A percentile compares a stretch with the other conserved stretches of the same genome.
These are phyloP conservation scores for Vaccinium darrowii DNA, from an alignment of 148 eudicot species.

Conservation along the genomic window DNA sequence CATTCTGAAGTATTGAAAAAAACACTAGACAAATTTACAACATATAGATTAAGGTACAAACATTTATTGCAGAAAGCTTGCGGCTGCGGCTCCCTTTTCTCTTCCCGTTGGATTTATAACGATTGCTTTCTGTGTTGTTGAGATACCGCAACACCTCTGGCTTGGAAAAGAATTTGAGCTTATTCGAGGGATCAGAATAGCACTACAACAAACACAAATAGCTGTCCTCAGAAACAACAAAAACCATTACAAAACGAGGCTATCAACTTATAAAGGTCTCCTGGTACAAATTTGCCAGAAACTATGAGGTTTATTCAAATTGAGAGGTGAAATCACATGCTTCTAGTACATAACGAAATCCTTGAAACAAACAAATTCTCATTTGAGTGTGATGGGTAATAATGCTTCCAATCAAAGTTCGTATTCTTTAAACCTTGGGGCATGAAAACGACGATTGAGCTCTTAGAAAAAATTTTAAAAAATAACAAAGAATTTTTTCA, in stretches of 20 bases:
- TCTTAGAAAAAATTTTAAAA: background rate
- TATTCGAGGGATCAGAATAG: constrained; percentile 33
- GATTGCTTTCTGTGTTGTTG: constrained; percentile 1
- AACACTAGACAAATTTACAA: background rate
- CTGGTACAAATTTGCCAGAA: background rate
- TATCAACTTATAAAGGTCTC: background rate
- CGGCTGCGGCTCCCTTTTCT: constrained; percentile 9
- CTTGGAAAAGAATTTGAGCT: constrained; percentile 39
- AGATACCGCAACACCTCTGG: constrained; percentile 48
- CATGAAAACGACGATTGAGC: background rate
- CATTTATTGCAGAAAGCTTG: constrained; percentile 15
- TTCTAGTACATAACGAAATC: constrained; percentile 5
- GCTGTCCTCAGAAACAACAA: background rate
- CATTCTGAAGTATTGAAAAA: background rate
- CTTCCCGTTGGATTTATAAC: constrained; percentile 17
- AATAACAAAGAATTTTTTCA: background rate
- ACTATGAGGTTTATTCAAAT: background rate
- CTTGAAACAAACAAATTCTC: background rate
- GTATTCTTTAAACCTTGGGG: background rate
- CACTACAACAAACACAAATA: constrained; percentile 26
- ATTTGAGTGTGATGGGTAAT: background rate
- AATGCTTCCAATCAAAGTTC: background rate
- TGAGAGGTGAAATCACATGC: background rate
- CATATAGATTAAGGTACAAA: constrained; percentile 4
- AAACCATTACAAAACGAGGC: background rate